These are phyloP conservation scores for Schrenkiella parvula DNA, from an alignment of 345 rosid species.

Conservation along the genomic window DNA sequence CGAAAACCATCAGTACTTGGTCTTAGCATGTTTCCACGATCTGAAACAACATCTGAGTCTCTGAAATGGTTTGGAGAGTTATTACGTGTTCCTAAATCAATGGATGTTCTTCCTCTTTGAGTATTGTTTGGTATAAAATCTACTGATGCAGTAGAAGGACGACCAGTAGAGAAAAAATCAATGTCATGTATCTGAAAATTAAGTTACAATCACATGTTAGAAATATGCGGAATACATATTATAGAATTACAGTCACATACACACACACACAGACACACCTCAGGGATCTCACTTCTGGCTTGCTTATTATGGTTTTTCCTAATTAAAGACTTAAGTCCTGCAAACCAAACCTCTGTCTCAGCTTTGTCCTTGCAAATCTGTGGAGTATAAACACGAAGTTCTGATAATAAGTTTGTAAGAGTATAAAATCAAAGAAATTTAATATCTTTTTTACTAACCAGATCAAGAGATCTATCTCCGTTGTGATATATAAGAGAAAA, in stretches of 20 bases:
- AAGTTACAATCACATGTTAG: background rate
- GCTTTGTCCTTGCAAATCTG: constrained; percentile 97
- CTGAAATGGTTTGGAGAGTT: constrained; percentile 38
- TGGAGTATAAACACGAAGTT: constrained; percentile 13
- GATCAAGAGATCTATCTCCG: constrained; percentile 89
- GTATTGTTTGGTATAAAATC: constrained; percentile 48
- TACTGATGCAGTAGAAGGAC: constrained; percentile 48
- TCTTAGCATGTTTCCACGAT: constrained; percentile 84
- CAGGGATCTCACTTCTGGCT: constrained; percentile 60
- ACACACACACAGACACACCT: constrained; percentile 45
- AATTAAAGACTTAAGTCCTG: constrained; percentile 68
- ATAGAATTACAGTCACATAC: background rate
- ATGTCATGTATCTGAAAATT: constrained; percentile 53
- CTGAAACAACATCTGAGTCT: constrained; percentile 80
- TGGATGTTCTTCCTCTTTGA: constrained; percentile 54
- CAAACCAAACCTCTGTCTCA: constrained; percentile 90
- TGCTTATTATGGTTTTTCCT: constrained; percentile 49
- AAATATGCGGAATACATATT: background rate
- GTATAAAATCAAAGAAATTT: background rate
- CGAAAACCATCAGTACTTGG: constrained; percentile 87
- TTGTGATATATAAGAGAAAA: constrained; percentile 89
- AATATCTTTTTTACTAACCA: constrained; percentile 53
- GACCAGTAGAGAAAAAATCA: constrained; percentile 43
- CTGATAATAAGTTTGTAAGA: background rate
- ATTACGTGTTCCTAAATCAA: constrained; percentile 49